A percentile compares a stretch with the other conserved stretches of the same genome.
phyloP scores from a whole-genome alignment of 2,329 filamentous ascomycete species.

The Chaetomiaceae sp. region DNA sequence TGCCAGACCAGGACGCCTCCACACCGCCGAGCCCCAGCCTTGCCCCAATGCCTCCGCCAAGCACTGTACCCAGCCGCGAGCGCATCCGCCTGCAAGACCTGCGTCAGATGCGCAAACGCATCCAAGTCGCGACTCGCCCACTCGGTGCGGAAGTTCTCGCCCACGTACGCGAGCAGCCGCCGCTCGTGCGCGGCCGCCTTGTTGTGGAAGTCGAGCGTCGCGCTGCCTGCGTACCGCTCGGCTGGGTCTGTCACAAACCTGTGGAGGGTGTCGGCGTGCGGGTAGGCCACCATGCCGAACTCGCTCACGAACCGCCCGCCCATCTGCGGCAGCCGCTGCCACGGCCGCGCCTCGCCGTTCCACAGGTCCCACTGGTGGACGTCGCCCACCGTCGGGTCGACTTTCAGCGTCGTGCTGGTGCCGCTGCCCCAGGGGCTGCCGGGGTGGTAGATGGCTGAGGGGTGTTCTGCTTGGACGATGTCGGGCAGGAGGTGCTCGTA shows the following conservation, averaged over 20 bases:
- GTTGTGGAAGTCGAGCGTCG: constrained; percentile 72
- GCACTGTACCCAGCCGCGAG: constrained; percentile 41
- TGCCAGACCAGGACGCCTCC: constrained; percentile 63
- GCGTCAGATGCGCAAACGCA: constrained; percentile 49
- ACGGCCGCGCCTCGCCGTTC: constrained; percentile 70
- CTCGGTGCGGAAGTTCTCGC: constrained; percentile 61
- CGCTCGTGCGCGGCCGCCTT: constrained; percentile 71
- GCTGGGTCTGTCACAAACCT: constrained; percentile 51
- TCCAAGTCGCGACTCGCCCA: constrained; percentile 23
- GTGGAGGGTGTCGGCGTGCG: constrained; percentile 64
- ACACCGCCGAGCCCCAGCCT: constrained; percentile 50
- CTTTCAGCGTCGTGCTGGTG: constrained; percentile 43
- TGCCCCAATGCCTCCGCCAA: constrained; percentile 56
- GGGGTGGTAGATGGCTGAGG: constrained; percentile 58
- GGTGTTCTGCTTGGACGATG: constrained; percentile 41
- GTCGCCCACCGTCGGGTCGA: constrained; percentile 67
- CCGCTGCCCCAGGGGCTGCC: constrained; percentile 67
- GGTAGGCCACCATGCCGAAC: constrained; percentile 77
- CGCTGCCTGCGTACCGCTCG: constrained; percentile 59
- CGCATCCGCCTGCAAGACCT: constrained; percentile 46
- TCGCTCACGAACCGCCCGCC: constrained; percentile 71
- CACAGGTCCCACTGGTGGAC: constrained; percentile 80
- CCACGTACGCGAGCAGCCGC: constrained; percentile 63
- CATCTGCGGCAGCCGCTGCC: constrained; percentile 65
- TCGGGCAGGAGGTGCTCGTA: constrained; percentile 69